These are phyloP conservation scores for Cutaneotrichosporon mucoides DNA, from an alignment of 1,284 basidiomycete genomes.

Conservation along the genomic window DNA sequence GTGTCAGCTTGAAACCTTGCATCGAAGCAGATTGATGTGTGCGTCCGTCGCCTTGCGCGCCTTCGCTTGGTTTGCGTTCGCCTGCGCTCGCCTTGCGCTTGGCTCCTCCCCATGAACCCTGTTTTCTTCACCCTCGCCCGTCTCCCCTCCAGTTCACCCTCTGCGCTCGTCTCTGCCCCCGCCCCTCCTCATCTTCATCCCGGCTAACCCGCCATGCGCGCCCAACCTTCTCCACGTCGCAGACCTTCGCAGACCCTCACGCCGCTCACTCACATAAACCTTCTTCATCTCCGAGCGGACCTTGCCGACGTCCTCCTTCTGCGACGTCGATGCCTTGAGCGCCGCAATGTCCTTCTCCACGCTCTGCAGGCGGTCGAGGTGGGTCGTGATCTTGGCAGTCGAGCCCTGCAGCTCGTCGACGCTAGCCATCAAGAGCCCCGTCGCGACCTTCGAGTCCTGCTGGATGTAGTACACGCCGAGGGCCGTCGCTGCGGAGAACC, in stretches of 20 bases:
- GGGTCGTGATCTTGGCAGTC: slow-evolving; percentile 77
- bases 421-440: slow-evolving; percentile 73
- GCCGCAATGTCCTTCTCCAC: slow-evolving; percentile 84
- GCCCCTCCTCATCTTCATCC: background rate
- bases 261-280: slow-evolving; percentile 55
- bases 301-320: slow-evolving; percentile 71
- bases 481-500: slow-evolving; percentile 22
- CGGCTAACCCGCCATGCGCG: background rate
- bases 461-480: slow-evolving; percentile 81
- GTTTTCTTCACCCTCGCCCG: too few relatives aligned
- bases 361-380: slow-evolving; percentile 76
- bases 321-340: slow-evolving; percentile 60
- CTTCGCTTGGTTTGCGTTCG: too few relatives aligned
- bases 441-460: slow-evolving; percentile 84
- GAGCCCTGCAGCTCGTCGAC: slow-evolving; percentile 79
- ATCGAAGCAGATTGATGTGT: too few relatives aligned
- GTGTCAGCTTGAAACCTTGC: too few relatives aligned
- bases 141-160: too few relatives aligned
- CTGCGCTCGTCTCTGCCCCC: too few relatives aligned
- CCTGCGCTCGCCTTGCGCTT: too few relatives aligned
- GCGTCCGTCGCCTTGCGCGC: too few relatives aligned
- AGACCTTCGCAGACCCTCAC: too few relatives aligned
- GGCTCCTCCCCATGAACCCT: too few relatives aligned
- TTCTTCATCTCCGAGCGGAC: slow-evolving; percentile 78
- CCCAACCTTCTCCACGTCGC: too few relatives aligned